Conservation (phyloP, 2,329 filamentous ascomycete species). For the Keithomyces neogunnii region DNA sequence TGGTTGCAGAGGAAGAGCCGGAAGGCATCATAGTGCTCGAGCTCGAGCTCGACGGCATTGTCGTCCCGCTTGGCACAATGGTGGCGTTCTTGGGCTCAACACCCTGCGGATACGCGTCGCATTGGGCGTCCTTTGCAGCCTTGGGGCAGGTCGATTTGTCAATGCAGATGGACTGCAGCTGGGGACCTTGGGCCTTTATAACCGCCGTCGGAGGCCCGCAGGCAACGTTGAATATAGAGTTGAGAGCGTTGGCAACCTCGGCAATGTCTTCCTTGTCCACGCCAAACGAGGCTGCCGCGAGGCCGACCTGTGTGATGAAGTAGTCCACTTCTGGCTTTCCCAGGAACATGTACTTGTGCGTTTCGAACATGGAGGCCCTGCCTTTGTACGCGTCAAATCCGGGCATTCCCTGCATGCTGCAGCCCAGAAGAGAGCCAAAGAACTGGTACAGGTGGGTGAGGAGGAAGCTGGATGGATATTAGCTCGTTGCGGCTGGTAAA, state of each 20-base stretch:
- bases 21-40: slow-evolving; percentile 7
- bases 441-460: slow-evolving; percentile 54
- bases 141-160: slow-evolving; percentile 35
- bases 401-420: slow-evolving; percentile 38
- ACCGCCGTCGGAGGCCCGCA: slow-evolving; percentile 39
- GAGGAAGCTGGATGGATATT: slow-evolving; percentile 33
- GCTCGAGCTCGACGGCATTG: background rate
- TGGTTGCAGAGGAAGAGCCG: background rate
- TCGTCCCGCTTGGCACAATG: background rate
- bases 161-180: slow-evolving; percentile 49
- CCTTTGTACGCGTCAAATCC: slow-evolving; percentile 42
- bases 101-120: slow-evolving; percentile 31
- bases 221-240: slow-evolving; percentile 39
- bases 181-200: slow-evolving; percentile 33
- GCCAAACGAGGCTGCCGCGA: slow-evolving; percentile 49
- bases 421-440: slow-evolving; percentile 51
- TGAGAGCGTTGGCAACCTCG: slow-evolving; percentile 39
- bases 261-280: slow-evolving; percentile 44
- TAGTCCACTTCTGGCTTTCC: slow-evolving; percentile 42
- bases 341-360: slow-evolving; percentile 54
- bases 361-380: slow-evolving; percentile 36
- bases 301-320: slow-evolving; percentile 50
- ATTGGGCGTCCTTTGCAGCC: slow-evolving; percentile 35
- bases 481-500: background rate
- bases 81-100: slow-evolving; percentile 14